Conservation (phyloP, 2,329 filamentous ascomycete genomes). For the Talaromyces sp. region DNA sequence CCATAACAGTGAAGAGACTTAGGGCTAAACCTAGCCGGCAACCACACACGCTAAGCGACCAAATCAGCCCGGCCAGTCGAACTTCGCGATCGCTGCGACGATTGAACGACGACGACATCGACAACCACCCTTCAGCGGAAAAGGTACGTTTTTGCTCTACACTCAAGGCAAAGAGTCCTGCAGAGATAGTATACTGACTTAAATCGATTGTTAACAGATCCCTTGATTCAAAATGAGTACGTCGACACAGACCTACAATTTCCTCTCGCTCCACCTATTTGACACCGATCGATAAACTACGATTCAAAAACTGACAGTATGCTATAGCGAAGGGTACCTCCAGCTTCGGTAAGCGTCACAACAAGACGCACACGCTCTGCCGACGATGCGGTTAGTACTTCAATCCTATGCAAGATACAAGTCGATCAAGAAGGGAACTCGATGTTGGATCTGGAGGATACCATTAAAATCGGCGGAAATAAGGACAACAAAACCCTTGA, state of each 20-base stretch:
- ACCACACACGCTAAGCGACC: constrained; percentile 44
- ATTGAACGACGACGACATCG: constrained; percentile 40
- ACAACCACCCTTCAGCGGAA: constrained; percentile 47
- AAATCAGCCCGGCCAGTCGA: constrained; percentile 14
- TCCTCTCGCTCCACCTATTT: background rate
- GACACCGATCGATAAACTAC: constrained; percentile 24
- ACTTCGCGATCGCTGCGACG: constrained; percentile 19
- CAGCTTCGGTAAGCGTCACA: constrained; percentile 79
- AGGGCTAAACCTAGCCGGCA: constrained; percentile 32
- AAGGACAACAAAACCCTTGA: too few species aligned
- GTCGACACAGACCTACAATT: constrained; percentile 27
- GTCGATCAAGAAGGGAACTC: background rate
- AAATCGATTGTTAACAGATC: constrained; percentile 26
- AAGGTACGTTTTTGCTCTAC: constrained; percentile 19
- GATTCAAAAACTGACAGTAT: constrained; percentile 41
- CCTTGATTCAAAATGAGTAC: constrained; percentile 59
- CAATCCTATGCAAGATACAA: background rate
- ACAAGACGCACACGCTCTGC: constrained; percentile 98
- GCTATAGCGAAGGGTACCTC: constrained; percentile 65
- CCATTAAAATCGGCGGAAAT: too few species aligned
- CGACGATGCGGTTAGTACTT: constrained; percentile 86
- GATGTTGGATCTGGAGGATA: background rate
- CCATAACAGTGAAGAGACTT: constrained; percentile 26
- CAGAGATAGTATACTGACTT: constrained; percentile 26
- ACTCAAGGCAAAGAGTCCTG: constrained; percentile 8